Base-by-base conservation (phyloP, 169 alveolate genomes). In the Eimeria praecox region DNA sequence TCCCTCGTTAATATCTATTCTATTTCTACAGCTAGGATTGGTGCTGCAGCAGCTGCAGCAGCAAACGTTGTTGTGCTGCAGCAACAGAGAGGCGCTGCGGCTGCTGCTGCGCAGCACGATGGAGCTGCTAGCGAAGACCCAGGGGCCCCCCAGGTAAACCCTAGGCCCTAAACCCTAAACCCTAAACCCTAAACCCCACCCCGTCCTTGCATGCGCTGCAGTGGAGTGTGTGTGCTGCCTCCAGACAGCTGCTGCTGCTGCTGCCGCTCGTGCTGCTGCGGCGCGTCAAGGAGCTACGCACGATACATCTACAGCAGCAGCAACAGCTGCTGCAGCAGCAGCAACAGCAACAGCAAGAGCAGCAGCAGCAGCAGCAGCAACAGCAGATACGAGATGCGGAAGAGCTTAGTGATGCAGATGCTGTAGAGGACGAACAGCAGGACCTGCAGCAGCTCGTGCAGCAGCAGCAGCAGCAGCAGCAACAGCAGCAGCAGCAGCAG, bases 31-130 rank as follows among this genome's bases (percentile, higher is more conserved):
- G 38, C 91, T 83, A 33, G 27, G 49, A 33, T 10, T 83, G 91
- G 35, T 46, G 69, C 91, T 52, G 91, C 91, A 52, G 91, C 91
- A 83, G 91, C 91, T 83, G 91, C 91, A 83, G 91, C 73, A 46
- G 77, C 69, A 83, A 33, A 83, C 38, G 6, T 22, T 83, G 44
- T 46, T 54, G 27, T 33, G 30, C 73, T 16, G 75, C 73, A 83
- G 91, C 91, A 83, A 54, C 91, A 38, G 91, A 83, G 91, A 83
- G 75, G 91, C 91, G 38, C 73, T 83, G 38, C 91, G 91, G 56
- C 77, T 83, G 75, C 73, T 83, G 91, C 91, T 83, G 54, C 42
- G 73, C 38, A 52, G 49, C 10, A 54, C 77, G 38, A 33, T 83
- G 91, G 75, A 83, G 27, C 49, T 52, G n/a, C 14, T 46, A 56